Base-by-base conservation (phyloP, 2,329 filamentous ascomycete genomes). In the Talaromyces sp. region DNA sequence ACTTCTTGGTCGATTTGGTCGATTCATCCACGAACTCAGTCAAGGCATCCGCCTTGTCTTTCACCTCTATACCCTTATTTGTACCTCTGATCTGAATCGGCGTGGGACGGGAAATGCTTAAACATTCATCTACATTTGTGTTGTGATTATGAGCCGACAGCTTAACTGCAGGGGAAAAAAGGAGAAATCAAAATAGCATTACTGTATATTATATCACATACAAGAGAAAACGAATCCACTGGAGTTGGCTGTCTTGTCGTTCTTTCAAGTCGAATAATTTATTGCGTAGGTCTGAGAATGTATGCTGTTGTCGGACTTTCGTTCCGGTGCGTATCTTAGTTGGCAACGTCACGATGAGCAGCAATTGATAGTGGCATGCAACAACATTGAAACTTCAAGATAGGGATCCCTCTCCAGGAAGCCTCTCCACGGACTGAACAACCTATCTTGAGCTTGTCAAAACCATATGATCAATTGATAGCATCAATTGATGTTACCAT, bases 191-290 rank as follows among this genome's bases (percentile, higher is more conserved):
- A 28, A 30, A 9, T 53, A 30, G 49, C 49, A 53, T 32, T 30
- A 53, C 27, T 53, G 49, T 53, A 53, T 53, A 53, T 53, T 53
- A 53, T 30, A 28, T 28, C 28, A 53, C 49, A 47, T 53, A 53
- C 49, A 53, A 47, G 25, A 53, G 49, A 53, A 51, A 51, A 22
- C 44, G 25, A 22, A 53, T 53, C 17, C 22, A 53, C 49, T 30
- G 22, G 49, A 30, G 49, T 28, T 53, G 22, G 49, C 49, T 30
- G 49, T 53, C 19, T 30, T 53, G 17, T 15, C 25, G 5, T n/a
- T 19, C 7, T 28, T 28, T 28, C 27, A 28, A 28, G 27, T 28
- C 27, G 7, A 28, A 28, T 19, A 17, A 19, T 42, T 42, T 3
- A 42, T 42, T 36, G 33, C 11, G 17, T 36, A 6, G 1, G 33